Percentiles rank a stretch among this genome's conserved stretches.
phyloP scores from a whole-genome alignment of 1,284 basidiomycete species.

The Sanghuangporus baumii region DNA sequence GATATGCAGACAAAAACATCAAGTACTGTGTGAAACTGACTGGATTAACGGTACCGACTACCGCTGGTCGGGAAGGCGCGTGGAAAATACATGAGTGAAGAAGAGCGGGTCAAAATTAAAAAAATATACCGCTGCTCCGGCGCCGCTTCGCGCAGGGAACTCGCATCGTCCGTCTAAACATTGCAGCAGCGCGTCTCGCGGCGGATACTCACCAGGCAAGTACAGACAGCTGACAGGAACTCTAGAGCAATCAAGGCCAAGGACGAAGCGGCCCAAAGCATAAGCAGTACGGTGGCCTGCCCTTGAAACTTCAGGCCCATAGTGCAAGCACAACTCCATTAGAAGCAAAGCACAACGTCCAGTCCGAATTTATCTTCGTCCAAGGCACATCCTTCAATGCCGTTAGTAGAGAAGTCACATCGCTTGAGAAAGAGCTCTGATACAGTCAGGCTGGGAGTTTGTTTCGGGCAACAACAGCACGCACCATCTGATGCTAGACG shows the following conservation, averaged over 20 bases:
- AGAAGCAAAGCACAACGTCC: no score
- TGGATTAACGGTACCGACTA: neutral
- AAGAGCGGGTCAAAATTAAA: neutral
- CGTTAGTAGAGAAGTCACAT: neutral
- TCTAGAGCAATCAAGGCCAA: no score
- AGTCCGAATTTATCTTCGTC: no score
- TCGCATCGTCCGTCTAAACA: neutral
- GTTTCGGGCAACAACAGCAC: neutral
- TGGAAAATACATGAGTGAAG: neutral
- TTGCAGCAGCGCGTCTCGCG: neutral
- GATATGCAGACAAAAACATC: neutral
- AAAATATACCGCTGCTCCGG: neutral
- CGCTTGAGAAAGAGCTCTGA: neutral
- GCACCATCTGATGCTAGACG: neutral
- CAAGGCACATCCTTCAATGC: neutral
- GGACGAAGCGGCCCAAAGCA: no score
- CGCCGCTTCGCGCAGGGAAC: neutral
- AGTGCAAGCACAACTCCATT: no score
- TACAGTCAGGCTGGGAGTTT: neutral
- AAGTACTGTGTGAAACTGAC: neutral
- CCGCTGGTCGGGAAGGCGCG: neutral
- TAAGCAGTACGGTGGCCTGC: no score
- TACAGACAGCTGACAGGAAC: no score
- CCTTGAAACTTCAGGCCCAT: no score
- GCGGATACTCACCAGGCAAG: no score